Conservation (phyloP, 345 rosid species). For the Aquilaria malaccensis region DNA sequence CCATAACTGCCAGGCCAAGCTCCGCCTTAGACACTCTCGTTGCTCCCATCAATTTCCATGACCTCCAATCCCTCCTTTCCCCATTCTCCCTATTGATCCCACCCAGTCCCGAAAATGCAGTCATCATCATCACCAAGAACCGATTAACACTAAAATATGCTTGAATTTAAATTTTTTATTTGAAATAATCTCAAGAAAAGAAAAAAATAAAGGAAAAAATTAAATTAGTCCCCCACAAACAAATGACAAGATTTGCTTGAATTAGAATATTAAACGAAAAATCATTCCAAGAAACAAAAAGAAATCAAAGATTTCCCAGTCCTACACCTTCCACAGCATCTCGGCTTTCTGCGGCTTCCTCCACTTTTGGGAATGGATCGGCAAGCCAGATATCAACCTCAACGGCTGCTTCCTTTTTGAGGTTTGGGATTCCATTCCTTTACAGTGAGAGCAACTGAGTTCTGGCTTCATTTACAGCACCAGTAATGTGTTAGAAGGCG, state of each 20-base stretch:
- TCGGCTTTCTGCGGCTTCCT: constrained; percentile 23
- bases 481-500: constrained; percentile 20
- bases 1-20: constrained; percentile 33
- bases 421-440: constrained; percentile 18
- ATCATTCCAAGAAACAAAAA: too few relatives aligned
- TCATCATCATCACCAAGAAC: too few relatives aligned
- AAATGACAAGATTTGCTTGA: too few relatives aligned
- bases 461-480: constrained; percentile 29
- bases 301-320: constrained; percentile 5
- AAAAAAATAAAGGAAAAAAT: too few relatives aligned
- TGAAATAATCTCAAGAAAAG: too few relatives aligned
- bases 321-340: constrained; percentile 31
- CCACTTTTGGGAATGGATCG: constrained; percentile 8
- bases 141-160: too few relatives aligned
- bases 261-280: too few relatives aligned
- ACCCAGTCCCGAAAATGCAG: not conserved
- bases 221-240: constrained; percentile 9
- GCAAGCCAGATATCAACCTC: not conserved
- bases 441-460: constrained; percentile 13
- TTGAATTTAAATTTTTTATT: too few relatives aligned
- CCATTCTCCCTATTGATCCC: constrained; percentile 16
- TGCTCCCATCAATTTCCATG: constrained; percentile 25
- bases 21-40: constrained; percentile 18
- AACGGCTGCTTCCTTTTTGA: constrained; percentile 19
- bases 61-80: constrained; percentile 23